Percentiles rank a stretch among this genome's conserved stretches.
Evolutionary conservation across 208 protist species (phyloP).

Genomic region (Strigomonas culicis): DNA sequence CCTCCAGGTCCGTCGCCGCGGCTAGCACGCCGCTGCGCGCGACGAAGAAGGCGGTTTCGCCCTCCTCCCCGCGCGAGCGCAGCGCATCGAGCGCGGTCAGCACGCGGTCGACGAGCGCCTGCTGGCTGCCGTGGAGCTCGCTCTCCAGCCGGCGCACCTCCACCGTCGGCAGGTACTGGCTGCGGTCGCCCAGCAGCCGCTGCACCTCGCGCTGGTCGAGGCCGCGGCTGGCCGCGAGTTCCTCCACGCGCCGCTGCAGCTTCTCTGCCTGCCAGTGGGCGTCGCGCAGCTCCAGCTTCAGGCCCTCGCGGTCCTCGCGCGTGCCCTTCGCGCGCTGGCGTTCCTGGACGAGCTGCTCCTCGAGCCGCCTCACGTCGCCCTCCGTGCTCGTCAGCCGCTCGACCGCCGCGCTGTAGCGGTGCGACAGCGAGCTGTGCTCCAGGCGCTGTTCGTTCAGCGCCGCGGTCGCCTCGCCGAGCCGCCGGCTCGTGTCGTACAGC

Average conservation of each 20-base stretch:
- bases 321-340: constrained; percentile 19
- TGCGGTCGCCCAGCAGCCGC: constrained; percentile 53
- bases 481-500: constrained; percentile 33
- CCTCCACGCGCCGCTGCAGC: constrained; percentile 37
- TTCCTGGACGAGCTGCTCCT: constrained; percentile 66
- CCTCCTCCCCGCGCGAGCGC: constrained; percentile 36
- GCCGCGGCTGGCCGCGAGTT: constrained; percentile 34
- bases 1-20: constrained; percentile 58
- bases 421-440: constrained; percentile 53
- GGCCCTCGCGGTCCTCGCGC: constrained; percentile 43
- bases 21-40: constrained; percentile 62
- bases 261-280: constrained; percentile 29
- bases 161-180: constrained; percentile 50
- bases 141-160: constrained; percentile 45
- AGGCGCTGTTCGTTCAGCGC: constrained; percentile 60
- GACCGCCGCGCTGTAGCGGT: constrained; percentile 48
- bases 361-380: constrained; percentile 34
- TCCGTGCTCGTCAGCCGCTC: constrained; percentile 63
- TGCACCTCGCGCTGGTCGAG: constrained; percentile 61
- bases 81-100: constrained; percentile 36
- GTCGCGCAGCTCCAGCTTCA: constrained; percentile 30
- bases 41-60: constrained; percentile 58
- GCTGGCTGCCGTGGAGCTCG: constrained; percentile 36
- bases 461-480: constrained; percentile 30
- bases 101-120: constrained; percentile 32